Base-by-base conservation (phyloP, 257 asterid genomes). In the Solanum etuberosum region DNA sequence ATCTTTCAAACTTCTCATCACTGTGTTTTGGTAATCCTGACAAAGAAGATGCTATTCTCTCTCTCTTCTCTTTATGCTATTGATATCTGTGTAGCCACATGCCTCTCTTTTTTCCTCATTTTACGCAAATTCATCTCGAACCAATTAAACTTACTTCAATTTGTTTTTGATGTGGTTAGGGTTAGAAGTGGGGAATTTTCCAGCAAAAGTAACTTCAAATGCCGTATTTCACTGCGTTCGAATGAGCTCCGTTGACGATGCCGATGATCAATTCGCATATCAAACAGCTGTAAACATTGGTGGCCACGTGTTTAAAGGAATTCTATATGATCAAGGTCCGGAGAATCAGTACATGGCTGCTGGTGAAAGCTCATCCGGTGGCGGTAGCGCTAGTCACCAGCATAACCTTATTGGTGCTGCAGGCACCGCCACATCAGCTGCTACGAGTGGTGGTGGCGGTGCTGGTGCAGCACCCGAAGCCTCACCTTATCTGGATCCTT, bases 231-330 rank as follows among this genome's bases (percentile, higher is more conserved):
- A 98, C 43, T 95, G 99, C 90, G 98, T 95, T 1, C 89, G 95
- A 80, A 98, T 97, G 89, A 95, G 97, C 90, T 90, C 98, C 68
- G 80, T 93, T 1, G 97, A 95, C 34, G 96, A 94, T 4, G 91
- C 90, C 1, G 98, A 95, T 21, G 99, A 94, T 15, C 95, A 94
- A 59, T 95, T 90, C 35, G 99, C 98, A 0, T 97, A 97, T 54
- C 99, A 97, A 71, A 93, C 99, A 1, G 98, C 98, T n/a, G 98
- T 97, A 13, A 97, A 94, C 92, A 93, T 97, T 0, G 93, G 94
- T 1, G 99, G 99, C 12, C 99, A 97, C 54, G 96, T 97, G 0
- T 97, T 95, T 89, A 97, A 95, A 37, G 99, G 99, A 59, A 93
- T 97, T 37, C 92, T 97, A 4, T 94, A 97, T 85, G 98, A 97